Conservation (phyloP, 202 grass and related monocot species). For the Musa balbisiana region DNA sequence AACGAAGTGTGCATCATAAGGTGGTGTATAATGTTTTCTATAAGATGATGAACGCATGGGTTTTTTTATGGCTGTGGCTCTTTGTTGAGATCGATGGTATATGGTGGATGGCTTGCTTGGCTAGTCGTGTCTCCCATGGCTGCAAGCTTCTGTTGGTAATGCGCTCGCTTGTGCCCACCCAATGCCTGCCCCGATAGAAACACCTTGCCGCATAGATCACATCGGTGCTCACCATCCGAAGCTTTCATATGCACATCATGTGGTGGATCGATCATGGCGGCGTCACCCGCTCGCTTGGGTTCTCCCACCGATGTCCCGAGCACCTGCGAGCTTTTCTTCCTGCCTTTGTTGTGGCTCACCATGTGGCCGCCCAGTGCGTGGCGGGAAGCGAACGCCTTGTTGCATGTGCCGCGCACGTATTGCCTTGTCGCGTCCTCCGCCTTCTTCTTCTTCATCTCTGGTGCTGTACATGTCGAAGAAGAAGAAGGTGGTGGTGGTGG, state of each 20-base stretch:
- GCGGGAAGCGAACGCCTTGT: conserved; percentile 17
- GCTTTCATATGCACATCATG: not conserved
- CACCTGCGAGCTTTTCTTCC: conserved; percentile 8
- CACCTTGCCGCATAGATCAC: not conserved
- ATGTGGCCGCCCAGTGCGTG: conserved; percentile 49
- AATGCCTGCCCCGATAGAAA: conserved; percentile 5
- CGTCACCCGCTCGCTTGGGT: not conserved
- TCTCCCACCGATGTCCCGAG: too few relatives aligned
- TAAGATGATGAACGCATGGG: too few relatives aligned
- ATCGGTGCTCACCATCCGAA: not conserved
- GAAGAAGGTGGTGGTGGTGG: too few relatives aligned
- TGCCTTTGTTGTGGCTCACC: conserved; percentile 27
- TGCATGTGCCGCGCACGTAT: not conserved
- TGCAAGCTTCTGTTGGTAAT: not conserved
- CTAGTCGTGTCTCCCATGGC: not conserved
- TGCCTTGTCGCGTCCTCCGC: not conserved
- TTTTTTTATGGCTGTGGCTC: not conserved
- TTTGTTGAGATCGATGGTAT: conserved; percentile 32
- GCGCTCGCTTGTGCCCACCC: conserved; percentile 13
- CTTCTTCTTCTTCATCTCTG: not conserved
- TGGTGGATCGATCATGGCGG: not conserved
- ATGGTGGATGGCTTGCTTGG: not conserved
- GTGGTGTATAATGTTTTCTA: too few relatives aligned
- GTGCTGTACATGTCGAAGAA: not conserved
- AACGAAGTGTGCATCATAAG: too few relatives aligned